Evolutionary conservation across 2,329 filamentous ascomycete species (phyloP), one percentile per base, ranked within the genome.

Genomic region (Talaromyces atroroseus): DNA sequence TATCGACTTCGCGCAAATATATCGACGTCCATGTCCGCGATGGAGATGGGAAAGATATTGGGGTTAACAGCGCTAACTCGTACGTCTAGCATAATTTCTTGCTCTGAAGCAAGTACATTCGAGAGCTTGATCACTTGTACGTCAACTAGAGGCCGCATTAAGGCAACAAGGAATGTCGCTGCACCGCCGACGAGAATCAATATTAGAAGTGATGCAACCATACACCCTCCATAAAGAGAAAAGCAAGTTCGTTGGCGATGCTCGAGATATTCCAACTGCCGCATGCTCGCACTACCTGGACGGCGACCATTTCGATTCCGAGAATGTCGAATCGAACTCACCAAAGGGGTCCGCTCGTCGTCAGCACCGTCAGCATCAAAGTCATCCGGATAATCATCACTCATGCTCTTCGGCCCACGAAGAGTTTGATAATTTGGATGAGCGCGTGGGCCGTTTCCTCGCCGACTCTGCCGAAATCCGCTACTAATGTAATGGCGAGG

Each of bases 1-100:
- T 92, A 89, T 59, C 89, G 90, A 58, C 91, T 96, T 73, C 95
- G 96, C 29, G 94, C 94, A 72, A 97, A 97, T 32, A 99, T 82
- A 66, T 95, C 91, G 57, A 97, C 80, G 68, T 97, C 91, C 67
- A 95, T 87, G 48, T 92, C 86, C 61, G 89, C 86, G 38, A 99
- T 84, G 2, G 88, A 88, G 44, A 99, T 88, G 1, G 90, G 85
- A 40, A 97, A 88, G 42, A 96, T 85, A 64, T 97, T 99, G 1
- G 92, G 92, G 68, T 99, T 99, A 64, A 92, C 80, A 0, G 92
- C 94, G 63, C 84, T 84, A 58, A 99, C 90, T 20, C 89, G 84
- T 49, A 99, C 76, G 71, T 99, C 92, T 65, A 97, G 82, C 84
- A 99, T 96, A 44, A 99, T 81, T 69, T 97, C 92, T 70, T 96